phyloP scores from a whole-genome alignment of 768 basidiomycete genomes.

The Mycena alexandri region DNA sequence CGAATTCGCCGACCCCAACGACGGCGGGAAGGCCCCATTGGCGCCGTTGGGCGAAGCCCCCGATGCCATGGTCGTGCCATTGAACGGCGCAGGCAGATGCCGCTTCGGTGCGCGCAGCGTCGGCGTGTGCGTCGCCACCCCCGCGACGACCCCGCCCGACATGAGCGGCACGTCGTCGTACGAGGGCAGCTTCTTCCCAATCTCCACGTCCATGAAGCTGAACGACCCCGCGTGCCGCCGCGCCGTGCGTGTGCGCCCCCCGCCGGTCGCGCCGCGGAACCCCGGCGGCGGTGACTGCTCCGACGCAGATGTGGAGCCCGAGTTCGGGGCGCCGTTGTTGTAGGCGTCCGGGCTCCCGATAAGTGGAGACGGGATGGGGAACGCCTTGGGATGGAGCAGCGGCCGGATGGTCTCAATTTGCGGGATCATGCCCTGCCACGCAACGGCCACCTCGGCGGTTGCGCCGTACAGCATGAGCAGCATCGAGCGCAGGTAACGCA shows the following conservation, averaged over 20 bases:
- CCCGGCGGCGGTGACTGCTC: constrained; percentile 22
- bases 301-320: constrained; percentile 14
- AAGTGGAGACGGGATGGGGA: constrained; percentile 41
- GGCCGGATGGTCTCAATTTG: constrained; percentile 79
- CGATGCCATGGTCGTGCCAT: constrained; percentile 27
- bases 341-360: constrained; percentile 29
- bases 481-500: constrained; percentile 90
- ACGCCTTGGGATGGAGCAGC: constrained; percentile 58
- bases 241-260: constrained; percentile 65
- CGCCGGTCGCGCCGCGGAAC: constrained; percentile 26
- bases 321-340: constrained; percentile 10
- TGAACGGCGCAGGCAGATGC: constrained; percentile 54
- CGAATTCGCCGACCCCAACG: constrained; percentile 15
- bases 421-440: constrained; percentile 85
- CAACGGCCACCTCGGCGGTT: constrained; percentile 85
- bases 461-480: constrained; percentile 91
- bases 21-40: constrained; percentile 6
- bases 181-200: constrained; percentile 85
- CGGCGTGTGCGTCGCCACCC: constrained; percentile 52
- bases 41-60: constrained; percentile 15
- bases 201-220: constrained; percentile 91
- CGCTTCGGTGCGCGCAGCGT: constrained; percentile 66
- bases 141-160: constrained; percentile 52
- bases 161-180: constrained; percentile 60
- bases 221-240: constrained; percentile 96